A percentile compares a stretch with the other conserved stretches of the same genome.
Evolutionary conservation across 805 yeast species (phyloP).

Genomic region (Candida insectorum): DNA sequence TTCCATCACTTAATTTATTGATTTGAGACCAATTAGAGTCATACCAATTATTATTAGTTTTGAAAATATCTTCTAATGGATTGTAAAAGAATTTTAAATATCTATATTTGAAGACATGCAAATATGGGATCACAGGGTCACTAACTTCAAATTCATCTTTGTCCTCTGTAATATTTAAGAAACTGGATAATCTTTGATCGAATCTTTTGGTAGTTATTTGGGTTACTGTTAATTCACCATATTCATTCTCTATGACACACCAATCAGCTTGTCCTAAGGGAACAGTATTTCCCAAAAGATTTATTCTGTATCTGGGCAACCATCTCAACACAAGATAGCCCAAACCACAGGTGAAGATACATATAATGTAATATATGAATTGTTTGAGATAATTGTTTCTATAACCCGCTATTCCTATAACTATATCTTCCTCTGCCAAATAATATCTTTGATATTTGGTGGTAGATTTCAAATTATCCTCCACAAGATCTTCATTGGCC

Average conservation of each 20-base stretch:
- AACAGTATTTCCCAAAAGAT: constrained; percentile 57
- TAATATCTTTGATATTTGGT: constrained; percentile 73
- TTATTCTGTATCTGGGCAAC: constrained; percentile 76
- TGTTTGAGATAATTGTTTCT: constrained; percentile 46
- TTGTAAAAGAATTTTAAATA: constrained; percentile 80
- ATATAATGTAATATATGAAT: constrained; percentile 49
- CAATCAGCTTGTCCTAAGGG: constrained; percentile 85
- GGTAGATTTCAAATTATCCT: constrained; percentile 13
- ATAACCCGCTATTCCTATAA: constrained; percentile 93
- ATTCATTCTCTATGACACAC: constrained; percentile 92
- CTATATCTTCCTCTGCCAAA: constrained; percentile 92
- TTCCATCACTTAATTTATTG: constrained; percentile 58
- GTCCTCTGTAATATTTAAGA: constrained; percentile 42
- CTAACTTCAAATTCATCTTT: constrained; percentile 20
- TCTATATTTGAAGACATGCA: constrained; percentile 75
- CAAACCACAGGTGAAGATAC: constrained; percentile 64
- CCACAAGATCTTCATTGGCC: constrained; percentile 3
- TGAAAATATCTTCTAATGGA: constrained; percentile 83
- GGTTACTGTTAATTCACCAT: constrained; percentile 73
- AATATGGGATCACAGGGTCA: constrained; percentile 66
- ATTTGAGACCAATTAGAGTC: constrained; percentile 73
- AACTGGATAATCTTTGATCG: constrained; percentile 68
- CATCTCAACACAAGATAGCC: constrained; percentile 75
- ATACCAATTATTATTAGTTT: constrained; percentile 82
- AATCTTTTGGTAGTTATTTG: constrained; percentile 58